Evolutionary conservation across 768 basidiomycete genomes (phyloP).

Genomic region (Porphyrellus cyaneotinctus): DNA sequence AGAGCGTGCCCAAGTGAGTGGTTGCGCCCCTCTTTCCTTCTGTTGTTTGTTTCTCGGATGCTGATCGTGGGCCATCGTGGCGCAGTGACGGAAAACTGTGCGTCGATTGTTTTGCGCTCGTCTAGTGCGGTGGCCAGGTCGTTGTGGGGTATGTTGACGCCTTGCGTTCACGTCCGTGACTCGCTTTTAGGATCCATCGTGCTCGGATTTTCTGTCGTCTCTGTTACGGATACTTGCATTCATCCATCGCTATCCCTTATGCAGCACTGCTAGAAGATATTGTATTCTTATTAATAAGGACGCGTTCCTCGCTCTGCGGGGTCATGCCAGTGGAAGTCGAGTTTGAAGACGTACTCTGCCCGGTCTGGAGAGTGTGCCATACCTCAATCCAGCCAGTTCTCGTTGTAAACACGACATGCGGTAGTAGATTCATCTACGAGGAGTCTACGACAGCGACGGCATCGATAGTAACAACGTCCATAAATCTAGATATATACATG

Average conservation of each 20-base stretch:
- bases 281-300: conserved; percentile 11
- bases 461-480: background rate
- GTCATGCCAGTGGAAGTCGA: too few species aligned
- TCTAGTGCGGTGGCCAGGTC: conserved; percentile 5
- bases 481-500: background rate
- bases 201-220: background rate
- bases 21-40: background rate
- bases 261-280: conserved; percentile 8
- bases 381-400: too few species aligned
- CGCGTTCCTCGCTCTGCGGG: background rate
- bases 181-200: background rate
- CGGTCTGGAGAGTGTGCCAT: too few species aligned
- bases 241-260: background rate
- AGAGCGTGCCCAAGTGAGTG: conserved; percentile 35
- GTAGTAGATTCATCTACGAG: background rate
- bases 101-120: conserved; percentile 29
- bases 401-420: background rate
- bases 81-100: conserved; percentile 31
- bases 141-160: too few species aligned
- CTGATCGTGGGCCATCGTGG: conserved; percentile 5
- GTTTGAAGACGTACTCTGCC: too few species aligned
- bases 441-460: background rate
- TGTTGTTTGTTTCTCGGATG: background rate
- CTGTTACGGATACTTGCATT: conserved; percentile 8
- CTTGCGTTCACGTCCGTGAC: background rate